These are phyloP conservation scores for Mycena polygramma DNA, from an alignment of 768 basidiomycete genomes.

Conservation along the genomic window DNA sequence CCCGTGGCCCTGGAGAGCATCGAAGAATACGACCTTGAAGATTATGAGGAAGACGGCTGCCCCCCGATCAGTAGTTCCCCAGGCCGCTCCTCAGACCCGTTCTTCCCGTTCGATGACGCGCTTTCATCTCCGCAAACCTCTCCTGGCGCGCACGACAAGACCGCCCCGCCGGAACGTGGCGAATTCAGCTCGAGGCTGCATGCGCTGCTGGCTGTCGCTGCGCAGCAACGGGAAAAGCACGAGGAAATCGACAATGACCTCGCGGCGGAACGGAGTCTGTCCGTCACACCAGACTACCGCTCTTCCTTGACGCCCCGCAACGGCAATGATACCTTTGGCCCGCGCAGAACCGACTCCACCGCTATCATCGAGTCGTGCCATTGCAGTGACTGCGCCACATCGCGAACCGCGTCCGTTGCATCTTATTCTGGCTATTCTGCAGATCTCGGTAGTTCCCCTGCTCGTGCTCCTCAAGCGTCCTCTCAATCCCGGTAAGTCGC, in stretches of 20 bases:
- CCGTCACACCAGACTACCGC: slow-evolving; percentile 34
- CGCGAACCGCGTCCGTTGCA: slow-evolving; percentile 21
- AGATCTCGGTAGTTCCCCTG: slow-evolving; percentile 18
- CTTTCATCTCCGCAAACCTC: slow-evolving; percentile 32
- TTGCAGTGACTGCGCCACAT: slow-evolving; percentile 16
- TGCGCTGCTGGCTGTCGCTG: slow-evolving; percentile 12
- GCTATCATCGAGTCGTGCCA: slow-evolving; percentile 10
- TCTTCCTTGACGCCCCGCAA: slow-evolving; percentile 13
- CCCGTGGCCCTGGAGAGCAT: slow-evolving; percentile 7
- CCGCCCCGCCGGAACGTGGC: neutral
- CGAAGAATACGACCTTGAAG: slow-evolving; percentile 31
- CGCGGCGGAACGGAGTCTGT: slow-evolving; percentile 11
- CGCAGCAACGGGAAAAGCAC: slow-evolving; percentile 2
- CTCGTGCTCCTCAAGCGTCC: neutral
- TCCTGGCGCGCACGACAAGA: neutral
- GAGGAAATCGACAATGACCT: slow-evolving; percentile 6
- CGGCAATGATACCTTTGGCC: slow-evolving; percentile 24
- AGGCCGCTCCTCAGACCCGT: slow-evolving; percentile 27
- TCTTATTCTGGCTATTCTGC: slow-evolving; percentile 28
- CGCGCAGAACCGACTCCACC: neutral
- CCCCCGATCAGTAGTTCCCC: slow-evolving; percentile 36
- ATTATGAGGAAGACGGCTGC: slow-evolving; percentile 21
- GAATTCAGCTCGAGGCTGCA: slow-evolving; percentile 26
- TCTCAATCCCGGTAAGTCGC: slow-evolving; percentile 16
- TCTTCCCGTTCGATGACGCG: slow-evolving; percentile 23